Base-by-base conservation (phyloP, 2,329 filamentous ascomycete species). In the Amphichorda felina region DNA sequence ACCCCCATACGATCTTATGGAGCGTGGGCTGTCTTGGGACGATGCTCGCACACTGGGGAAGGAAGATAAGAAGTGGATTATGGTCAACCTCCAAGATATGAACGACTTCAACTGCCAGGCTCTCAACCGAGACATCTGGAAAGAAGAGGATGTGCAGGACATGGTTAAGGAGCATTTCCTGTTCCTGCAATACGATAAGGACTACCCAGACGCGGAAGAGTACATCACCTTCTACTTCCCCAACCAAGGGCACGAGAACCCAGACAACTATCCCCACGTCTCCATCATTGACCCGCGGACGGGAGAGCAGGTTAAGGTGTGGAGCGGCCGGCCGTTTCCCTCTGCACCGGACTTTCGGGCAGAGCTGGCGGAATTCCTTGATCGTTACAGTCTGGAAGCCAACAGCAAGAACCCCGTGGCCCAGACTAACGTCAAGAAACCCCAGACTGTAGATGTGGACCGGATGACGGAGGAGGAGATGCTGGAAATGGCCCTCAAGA, bases 391-490 rank as follows among this genome's bases (percentile, higher is more conserved):
- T 52, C 66, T 98, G 34, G 85, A 82, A 21, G 75, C 76, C 30
- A 81, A 85, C 50, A 89, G 82, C 53, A 94, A 93, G 62, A 98
- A 98, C 51, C 91, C 91, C 0, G 86, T 98, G 4, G 81, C 86
- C 17, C 82, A 77, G 53, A 37, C 55, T 13, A 48, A 51, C 21
- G 69, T 78, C 3, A 82, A 86, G 50, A 70, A 70, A 38, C 66
- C 73, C 31, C 79, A 80, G 51, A 68, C 74, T 35, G 68, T 83
- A 37, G 84, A 89, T 44, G 74, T 95, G 2, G 82, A 82, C 39
- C 77, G 82, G 27, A 89, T 98, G 80, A 94, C 86, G 0, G 91
- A 98, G 53, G 88, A 96, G 34, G 88, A 98, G 61, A 94, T 94
- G 87, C 64, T 98, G 46, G 82, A 95, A 56, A 79, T 95, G 72